Evolutionary conservation across 257 asterid genomes (phyloP).

Genomic region (Lycium barbarum): DNA sequence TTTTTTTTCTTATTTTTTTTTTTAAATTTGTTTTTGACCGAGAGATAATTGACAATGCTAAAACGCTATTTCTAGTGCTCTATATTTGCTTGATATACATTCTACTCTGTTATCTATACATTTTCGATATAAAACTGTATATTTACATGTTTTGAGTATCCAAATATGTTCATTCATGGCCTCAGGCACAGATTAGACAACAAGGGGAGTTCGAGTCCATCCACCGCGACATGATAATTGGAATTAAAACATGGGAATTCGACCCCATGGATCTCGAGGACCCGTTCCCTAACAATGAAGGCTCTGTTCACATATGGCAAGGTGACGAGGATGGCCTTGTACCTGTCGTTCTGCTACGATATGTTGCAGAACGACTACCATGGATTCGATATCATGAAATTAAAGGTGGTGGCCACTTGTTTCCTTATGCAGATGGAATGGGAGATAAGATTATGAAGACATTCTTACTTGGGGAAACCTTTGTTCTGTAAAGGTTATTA

Average conservation of each 20-base stretch:
- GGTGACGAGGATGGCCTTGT: slow-evolving; percentile 17
- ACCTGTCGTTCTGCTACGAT: slow-evolving; percentile 19
- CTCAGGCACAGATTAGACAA: slow-evolving; percentile 22
- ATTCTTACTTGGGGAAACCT: slow-evolving; percentile 9
- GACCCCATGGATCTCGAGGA: slow-evolving; percentile 15
- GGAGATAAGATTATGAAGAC: slow-evolving; percentile 25
- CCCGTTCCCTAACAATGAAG: slow-evolving; percentile 28
- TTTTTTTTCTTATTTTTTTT: too few relatives aligned
- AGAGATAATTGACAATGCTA: too few relatives aligned
- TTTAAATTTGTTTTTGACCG: too few relatives aligned
- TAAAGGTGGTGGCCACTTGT: slow-evolving; percentile 17
- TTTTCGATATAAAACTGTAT: not conserved
- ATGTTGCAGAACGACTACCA: slow-evolving; percentile 21
- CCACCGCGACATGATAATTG: not conserved
- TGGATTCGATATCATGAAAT: slow-evolving; percentile 24
- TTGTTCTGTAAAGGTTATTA: not conserved
- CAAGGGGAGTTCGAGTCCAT: slow-evolving; percentile 28
- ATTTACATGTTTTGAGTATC: not conserved
- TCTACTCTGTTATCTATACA: not conserved
- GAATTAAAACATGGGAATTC: slow-evolving; percentile 21
- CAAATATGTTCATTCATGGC: not conserved
- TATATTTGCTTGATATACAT: not conserved
- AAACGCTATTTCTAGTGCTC: not conserved
- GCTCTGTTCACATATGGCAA: slow-evolving; percentile 33
- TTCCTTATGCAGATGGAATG: slow-evolving; percentile 25